These are phyloP conservation scores for Crataegus laevigata DNA, from an alignment of 306 rosid genomes.

Conservation along the genomic window DNA sequence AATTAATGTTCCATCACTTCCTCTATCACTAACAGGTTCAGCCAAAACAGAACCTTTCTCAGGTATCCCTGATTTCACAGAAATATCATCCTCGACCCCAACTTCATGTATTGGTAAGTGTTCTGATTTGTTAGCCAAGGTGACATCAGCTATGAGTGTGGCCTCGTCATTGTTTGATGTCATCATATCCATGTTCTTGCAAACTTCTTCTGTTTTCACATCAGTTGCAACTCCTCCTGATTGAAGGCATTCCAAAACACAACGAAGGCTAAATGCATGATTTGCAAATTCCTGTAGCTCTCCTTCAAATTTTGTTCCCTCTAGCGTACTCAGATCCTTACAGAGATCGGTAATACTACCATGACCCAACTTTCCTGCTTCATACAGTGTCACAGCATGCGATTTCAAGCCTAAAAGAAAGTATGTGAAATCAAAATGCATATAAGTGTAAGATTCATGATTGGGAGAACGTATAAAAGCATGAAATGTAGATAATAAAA, in stretches of 20 bases:
- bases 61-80: conserved; percentile 21
- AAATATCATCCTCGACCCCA: conserved; percentile 22
- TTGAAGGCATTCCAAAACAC: conserved; percentile 79
- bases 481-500: neutral
- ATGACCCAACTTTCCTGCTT: conserved; percentile 94
- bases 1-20: conserved; percentile 32
- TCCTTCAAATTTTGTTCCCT: conserved; percentile 86
- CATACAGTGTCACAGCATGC: conserved; percentile 96
- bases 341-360: conserved; percentile 88
- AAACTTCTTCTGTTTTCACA: conserved; percentile 35
- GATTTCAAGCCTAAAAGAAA: conserved; percentile 76
- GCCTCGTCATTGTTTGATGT: conserved; percentile 41
- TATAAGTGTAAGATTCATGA: neutral
- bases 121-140: conserved; percentile 35
- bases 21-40: conserved; percentile 31
- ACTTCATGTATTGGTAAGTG: conserved; percentile 20
- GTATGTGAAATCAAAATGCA: neutral
- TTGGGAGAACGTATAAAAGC: neutral
- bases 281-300: conserved; percentile 93
- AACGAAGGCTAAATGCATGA: conserved; percentile 93
- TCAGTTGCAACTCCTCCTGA: conserved; percentile 64
- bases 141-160: conserved; percentile 31
- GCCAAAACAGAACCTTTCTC: conserved; percentile 32
- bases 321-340: conserved; percentile 80
- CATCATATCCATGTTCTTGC: conserved; percentile 25